A percentile compares a stretch with the other conserved stretches of the same genome.
These are phyloP conservation scores for Aspergillus sp. DNA, from an alignment of 2,329 filamentous ascomycete genomes.

Conservation along the genomic window DNA sequence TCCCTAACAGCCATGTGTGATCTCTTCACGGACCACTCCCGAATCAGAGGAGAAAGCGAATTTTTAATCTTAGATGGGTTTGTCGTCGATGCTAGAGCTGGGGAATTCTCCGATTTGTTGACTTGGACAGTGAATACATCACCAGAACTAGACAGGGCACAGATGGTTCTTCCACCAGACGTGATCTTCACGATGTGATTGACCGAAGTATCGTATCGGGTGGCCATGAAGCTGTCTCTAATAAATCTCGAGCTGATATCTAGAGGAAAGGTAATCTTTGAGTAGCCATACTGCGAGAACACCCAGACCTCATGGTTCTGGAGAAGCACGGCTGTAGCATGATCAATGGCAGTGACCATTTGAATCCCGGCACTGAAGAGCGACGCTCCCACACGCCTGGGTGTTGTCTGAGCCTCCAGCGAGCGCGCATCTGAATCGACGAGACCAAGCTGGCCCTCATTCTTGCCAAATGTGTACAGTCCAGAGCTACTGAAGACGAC, in stretches of 20 bases:
- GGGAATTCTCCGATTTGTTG: conserved; percentile 58
- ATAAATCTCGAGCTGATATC: conserved; percentile 66
- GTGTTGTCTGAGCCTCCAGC: conserved; percentile 71
- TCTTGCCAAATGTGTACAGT: conserved; percentile 91
- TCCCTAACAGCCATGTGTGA: conserved; percentile 77
- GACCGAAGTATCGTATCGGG: conserved; percentile 56
- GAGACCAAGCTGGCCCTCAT: conserved; percentile 85
- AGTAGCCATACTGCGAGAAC: conserved; percentile 92
- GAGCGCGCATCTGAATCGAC: conserved; percentile 94
- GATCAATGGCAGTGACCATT: conserved; percentile 81
- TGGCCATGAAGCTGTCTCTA: conserved; percentile 57
- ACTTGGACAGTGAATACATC: conserved; percentile 83
- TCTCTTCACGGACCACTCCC: conserved; percentile 85
- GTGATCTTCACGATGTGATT: conserved; percentile 70
- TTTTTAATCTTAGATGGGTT: conserved; percentile 86
- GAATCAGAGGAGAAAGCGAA: conserved; percentile 68
- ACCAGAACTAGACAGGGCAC: conserved; percentile 73
- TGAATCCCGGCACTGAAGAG: conserved; percentile 66
- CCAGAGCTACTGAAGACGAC: conserved; percentile 76
- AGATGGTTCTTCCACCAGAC: conserved; percentile 84
- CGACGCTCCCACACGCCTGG: conserved; percentile 81
- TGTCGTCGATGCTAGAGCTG: conserved; percentile 67
- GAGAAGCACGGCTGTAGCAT: conserved; percentile 77
- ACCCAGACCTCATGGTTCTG: conserved; percentile 86
- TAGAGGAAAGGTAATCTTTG: conserved; percentile 76